Conservation (phyloP, 352 stramenopile species). For the Lagenidium sp. region DNA sequence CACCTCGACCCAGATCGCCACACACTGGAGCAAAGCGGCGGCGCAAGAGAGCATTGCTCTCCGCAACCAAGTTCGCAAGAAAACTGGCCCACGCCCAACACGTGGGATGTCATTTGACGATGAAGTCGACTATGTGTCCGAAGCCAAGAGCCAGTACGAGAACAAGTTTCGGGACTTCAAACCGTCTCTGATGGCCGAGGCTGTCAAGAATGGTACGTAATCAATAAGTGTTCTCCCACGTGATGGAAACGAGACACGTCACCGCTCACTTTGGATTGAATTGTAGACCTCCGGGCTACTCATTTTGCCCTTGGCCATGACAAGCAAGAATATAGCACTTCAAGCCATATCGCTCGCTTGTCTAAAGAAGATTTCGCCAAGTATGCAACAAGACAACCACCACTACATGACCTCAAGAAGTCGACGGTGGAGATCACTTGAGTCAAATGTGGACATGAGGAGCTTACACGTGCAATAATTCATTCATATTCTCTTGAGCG, state of each 20-base stretch:
- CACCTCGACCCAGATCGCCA: slow-evolving; percentile 61
- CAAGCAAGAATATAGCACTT: slow-evolving; percentile 57
- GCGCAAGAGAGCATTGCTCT: slow-evolving; percentile 47
- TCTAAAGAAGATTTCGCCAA: slow-evolving; percentile 46
- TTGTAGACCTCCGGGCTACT: slow-evolving; percentile 59
- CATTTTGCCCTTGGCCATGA: slow-evolving; percentile 65
- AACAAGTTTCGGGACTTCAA: slow-evolving; percentile 71
- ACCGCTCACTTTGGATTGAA: too few species aligned
- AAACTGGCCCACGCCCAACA: slow-evolving; percentile 39
- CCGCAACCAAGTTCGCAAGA: slow-evolving; percentile 57
- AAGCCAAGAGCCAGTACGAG: slow-evolving; percentile 57
- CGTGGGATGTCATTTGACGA: slow-evolving; percentile 70
- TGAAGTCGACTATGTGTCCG: slow-evolving; percentile 68
- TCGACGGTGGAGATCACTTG: slow-evolving; percentile 56
- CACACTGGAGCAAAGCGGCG: slow-evolving; percentile 47
- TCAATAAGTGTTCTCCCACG: not conserved
- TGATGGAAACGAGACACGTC: not conserved
- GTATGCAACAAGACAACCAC: slow-evolving; percentile 30
- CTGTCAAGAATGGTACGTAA: slow-evolving; percentile 60
- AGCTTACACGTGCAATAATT: too few species aligned
- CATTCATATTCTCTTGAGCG: too few species aligned
- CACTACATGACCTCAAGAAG: slow-evolving; percentile 57
- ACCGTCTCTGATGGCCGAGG: slow-evolving; percentile 59
- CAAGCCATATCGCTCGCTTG: slow-evolving; percentile 49
- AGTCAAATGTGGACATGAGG: too few species aligned